Evolutionary conservation across 2,329 filamentous ascomycete species (phyloP).

Genomic region (Hypoxylon sp.): DNA sequence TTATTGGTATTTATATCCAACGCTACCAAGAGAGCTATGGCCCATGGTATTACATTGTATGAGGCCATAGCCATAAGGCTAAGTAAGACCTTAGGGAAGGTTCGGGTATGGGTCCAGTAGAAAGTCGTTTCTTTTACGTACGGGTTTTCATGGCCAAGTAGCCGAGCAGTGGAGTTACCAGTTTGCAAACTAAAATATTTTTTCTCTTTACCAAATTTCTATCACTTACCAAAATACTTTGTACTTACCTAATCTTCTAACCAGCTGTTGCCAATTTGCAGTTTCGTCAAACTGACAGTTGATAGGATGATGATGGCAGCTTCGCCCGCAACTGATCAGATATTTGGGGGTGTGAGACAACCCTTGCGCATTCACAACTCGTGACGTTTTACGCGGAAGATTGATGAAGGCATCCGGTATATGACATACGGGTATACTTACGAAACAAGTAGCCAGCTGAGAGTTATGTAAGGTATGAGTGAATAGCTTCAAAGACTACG

Average conservation of each 20-base stretch:
- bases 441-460: not conserved
- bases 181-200: constrained; percentile 10
- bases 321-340: constrained; percentile 10
- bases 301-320: constrained; percentile 13
- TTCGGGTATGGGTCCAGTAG: constrained; percentile 11
- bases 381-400: constrained; percentile 25
- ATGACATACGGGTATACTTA: constrained; percentile 1
- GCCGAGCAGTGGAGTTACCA: constrained; percentile 25
- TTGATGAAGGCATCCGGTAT: constrained; percentile 8
- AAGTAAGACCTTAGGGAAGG: constrained; percentile 3
- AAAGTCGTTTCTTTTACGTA: constrained; percentile 40
- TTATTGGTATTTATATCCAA: constrained; percentile 26
- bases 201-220: constrained; percentile 12
- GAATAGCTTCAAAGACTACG: not conserved
- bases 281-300: constrained; percentile 11
- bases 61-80: not conserved
- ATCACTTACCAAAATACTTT: constrained; percentile 9
- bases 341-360: constrained; percentile 21
- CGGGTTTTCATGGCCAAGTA: constrained; percentile 24
- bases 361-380: constrained; percentile 19
- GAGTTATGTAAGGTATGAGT: not conserved
- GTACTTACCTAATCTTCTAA: no score
- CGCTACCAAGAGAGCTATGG: not conserved
- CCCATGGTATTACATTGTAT: no score
- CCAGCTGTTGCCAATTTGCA: constrained; percentile 10